Percentiles rank a stretch among this genome's conserved stretches.
These are phyloP conservation scores for Metschnikowia peoriensis DNA, from an alignment of 805 yeast genomes.

Conservation along the genomic window DNA sequence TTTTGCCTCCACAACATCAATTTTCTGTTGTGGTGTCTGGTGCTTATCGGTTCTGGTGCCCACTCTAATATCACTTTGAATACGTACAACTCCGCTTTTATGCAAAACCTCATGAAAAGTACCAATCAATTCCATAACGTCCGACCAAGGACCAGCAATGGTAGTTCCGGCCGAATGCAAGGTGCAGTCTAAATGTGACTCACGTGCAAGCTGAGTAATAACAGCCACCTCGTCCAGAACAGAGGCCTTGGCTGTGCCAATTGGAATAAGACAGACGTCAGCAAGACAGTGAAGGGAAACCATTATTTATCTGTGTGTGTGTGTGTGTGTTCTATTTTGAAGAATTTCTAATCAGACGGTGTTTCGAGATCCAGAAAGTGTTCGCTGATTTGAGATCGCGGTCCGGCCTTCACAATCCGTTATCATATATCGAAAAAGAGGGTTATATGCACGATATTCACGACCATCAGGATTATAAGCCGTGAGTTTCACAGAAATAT, in stretches of 20 bases:
- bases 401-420: no score
- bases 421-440: no score
- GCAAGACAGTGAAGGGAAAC: constrained; percentile 69
- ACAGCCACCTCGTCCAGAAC: constrained; percentile 78
- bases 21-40: constrained; percentile 72
- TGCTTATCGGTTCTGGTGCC: constrained; percentile 80
- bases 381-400: no score
- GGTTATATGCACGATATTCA: no score
- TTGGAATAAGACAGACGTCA: constrained; percentile 82
- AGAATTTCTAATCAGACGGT: background rate
- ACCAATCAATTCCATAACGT: constrained; percentile 78
- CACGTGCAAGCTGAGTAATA: constrained; percentile 62
- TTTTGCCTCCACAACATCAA: constrained; percentile 60
- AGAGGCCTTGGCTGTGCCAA: constrained; percentile 77
- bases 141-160: constrained; percentile 90
- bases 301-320: constrained; percentile 5
- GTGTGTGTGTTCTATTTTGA: background rate
- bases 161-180: constrained; percentile 93
- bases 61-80: constrained; percentile 82
- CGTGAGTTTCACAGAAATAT: no score
- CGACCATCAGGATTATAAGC: no score
- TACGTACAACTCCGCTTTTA: constrained; percentile 63
- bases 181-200: constrained; percentile 61
- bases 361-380: no score
- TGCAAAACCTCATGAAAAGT: constrained; percentile 73